These are phyloP conservation scores for Leccinum colubrinum DNA, from an alignment of 1,284 basidiomycete genomes.

Conservation along the genomic window DNA sequence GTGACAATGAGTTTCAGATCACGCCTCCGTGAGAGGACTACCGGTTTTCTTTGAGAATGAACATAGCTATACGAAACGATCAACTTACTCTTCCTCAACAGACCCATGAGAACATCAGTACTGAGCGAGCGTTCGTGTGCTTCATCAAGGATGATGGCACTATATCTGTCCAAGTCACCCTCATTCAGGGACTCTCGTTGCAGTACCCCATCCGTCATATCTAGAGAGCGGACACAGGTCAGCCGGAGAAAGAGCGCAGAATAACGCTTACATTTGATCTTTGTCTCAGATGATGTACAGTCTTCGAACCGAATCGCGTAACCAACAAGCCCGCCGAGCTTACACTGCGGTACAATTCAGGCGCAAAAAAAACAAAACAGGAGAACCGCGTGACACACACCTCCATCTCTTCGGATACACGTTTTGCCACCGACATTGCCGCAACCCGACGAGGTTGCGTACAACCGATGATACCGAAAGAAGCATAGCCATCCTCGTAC, in stretches of 20 bases:
- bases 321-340: constrained; percentile 86
- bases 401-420: constrained; percentile 95
- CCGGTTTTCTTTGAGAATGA: constrained; percentile 9
- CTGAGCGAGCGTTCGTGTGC: constrained; percentile 95
- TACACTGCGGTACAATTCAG: constrained; percentile 50
- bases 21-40: constrained; percentile 87
- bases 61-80: neutral
- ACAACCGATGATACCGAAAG: constrained; percentile 88
- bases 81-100: constrained; percentile 84
- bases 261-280: constrained; percentile 81
- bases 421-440: constrained; percentile 98
- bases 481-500: constrained; percentile 94
- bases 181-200: constrained; percentile 95
- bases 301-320: constrained; percentile 99
- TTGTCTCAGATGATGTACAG: constrained; percentile 88
- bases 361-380: neutral
- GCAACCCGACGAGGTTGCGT: constrained; percentile 97
- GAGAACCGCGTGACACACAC: constrained; percentile 40
- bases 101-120: constrained; percentile 96
- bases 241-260: neutral
- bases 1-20: constrained; percentile 97
- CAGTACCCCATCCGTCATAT: constrained; percentile 98
- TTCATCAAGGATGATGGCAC: constrained; percentile 95
- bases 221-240: constrained; percentile 38
- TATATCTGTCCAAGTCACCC: constrained; percentile 93